Percentiles rank a stretch among this genome's conserved stretches.
Conservation (phyloP, 768 basidiomycete species). For the Termitomyces sp. region DNA sequence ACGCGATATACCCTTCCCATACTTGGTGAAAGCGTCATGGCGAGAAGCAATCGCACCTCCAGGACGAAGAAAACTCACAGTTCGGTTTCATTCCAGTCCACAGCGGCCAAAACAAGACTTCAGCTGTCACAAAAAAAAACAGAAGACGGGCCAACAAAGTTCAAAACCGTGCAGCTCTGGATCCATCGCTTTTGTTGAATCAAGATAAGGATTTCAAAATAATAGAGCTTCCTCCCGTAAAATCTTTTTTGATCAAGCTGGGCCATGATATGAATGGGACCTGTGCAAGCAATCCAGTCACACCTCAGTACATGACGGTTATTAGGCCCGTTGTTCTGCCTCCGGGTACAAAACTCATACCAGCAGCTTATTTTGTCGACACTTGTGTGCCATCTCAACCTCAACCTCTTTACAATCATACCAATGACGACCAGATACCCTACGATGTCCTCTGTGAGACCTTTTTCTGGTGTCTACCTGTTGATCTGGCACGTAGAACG, state of each 20-base stretch:
- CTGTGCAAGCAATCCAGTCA: no score
- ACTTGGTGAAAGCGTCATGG: neutral
- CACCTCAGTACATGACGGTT: neutral
- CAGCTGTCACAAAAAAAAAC: neutral
- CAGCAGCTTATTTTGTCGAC: slow-evolving; percentile 1
- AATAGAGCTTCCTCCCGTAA: neutral
- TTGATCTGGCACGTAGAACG: no score
- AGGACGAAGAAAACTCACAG: neutral
- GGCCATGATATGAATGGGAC: no score
- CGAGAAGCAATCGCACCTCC: neutral
- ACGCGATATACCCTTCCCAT: neutral
- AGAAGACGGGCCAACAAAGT: neutral
- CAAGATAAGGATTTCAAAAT: neutral
- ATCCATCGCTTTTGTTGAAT: neutral
- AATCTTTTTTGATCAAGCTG: no score
- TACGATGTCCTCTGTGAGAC: no score
- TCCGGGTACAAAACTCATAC: neutral
- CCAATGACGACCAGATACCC: no score
- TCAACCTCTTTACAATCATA: no score
- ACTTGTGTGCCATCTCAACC: neutral
- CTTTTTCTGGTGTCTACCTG: no score
- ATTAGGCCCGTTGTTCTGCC: neutral
- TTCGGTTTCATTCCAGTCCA: neutral
- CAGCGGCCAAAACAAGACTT: neutral
- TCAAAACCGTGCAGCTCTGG: neutral